A percentile compares a stretch with the other conserved stretches of the same genome.
phyloP scores from a whole-genome alignment of 2,329 filamentous ascomycete species.

The Ascochyta rabiei region DNA sequence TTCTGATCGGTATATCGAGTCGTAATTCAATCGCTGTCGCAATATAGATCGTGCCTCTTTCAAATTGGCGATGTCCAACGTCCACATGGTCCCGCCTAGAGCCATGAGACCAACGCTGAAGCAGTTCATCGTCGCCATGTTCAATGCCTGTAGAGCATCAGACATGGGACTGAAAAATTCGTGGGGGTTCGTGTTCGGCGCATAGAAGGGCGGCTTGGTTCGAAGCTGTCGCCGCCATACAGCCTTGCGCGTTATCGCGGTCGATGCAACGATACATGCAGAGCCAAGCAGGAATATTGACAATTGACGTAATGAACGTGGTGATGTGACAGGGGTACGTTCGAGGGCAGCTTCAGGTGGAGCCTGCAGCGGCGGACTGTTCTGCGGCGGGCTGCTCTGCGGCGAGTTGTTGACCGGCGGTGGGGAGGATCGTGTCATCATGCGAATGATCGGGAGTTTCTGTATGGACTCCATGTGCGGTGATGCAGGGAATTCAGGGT shows the following conservation, averaged over 20 bases:
- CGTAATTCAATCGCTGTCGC: constrained; percentile 61
- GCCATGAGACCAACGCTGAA: constrained; percentile 75
- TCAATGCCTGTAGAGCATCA: constrained; percentile 82
- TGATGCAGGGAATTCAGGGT: constrained; percentile 20
- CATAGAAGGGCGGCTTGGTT: constrained; percentile 73
- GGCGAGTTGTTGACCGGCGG: constrained; percentile 21
- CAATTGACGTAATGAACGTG: constrained; percentile 66
- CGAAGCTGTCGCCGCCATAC: constrained; percentile 67
- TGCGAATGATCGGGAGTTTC: constrained; percentile 29
- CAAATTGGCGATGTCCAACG: constrained; percentile 69
- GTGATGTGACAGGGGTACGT: constrained; percentile 48
- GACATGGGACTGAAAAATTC: constrained; percentile 65
- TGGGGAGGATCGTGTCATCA: constrained; percentile 32
- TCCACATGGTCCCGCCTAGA: constrained; percentile 75
- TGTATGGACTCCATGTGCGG: constrained; percentile 29
- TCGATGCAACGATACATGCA: constrained; percentile 74
- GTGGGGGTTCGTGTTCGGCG: constrained; percentile 59
- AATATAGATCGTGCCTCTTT: constrained; percentile 65
- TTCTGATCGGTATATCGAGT: constrained; percentile 55
- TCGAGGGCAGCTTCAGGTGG: constrained; percentile 30
- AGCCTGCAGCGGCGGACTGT: constrained; percentile 13
- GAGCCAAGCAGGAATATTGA: constrained; percentile 76
- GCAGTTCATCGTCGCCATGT: constrained; percentile 86
- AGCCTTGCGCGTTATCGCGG: constrained; percentile 67
- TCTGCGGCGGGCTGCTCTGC: constrained; percentile 1